Percentiles rank a stretch among this genome's conserved stretches.
These are phyloP conservation scores for Phialophora macrospora DNA, from an alignment of 2,329 filamentous ascomycete genomes.

Conservation along the genomic window DNA sequence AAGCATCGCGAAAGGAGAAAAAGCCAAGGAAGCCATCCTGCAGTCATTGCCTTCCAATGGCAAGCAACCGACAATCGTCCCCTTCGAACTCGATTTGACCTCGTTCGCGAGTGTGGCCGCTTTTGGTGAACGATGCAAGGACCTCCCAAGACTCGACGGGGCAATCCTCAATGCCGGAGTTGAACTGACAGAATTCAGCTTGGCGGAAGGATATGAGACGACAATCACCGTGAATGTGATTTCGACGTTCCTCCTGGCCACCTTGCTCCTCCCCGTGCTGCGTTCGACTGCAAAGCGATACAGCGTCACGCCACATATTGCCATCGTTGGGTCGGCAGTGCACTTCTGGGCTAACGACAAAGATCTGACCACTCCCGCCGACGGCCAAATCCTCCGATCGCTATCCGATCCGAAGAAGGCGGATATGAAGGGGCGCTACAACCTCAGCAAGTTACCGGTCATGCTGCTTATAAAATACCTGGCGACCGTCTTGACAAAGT, in stretches of 20 bases:
- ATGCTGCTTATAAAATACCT: slow-evolving; percentile 33
- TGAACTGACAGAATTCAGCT: slow-evolving; percentile 42
- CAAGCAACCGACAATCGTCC: slow-evolving; percentile 34
- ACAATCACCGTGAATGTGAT: slow-evolving; percentile 42
- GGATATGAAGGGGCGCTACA: slow-evolving; percentile 52
- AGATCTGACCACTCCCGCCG: slow-evolving; percentile 22
- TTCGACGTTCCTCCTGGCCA: slow-evolving; percentile 38
- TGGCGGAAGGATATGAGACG: slow-evolving; percentile 40
- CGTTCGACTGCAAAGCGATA: slow-evolving; percentile 46
- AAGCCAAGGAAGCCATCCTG: slow-evolving; percentile 44
- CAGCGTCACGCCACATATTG: slow-evolving; percentile 42
- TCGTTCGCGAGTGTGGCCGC: slow-evolving; percentile 45
- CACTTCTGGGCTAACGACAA: slow-evolving; percentile 46
- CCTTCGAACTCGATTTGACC: slow-evolving; percentile 46
- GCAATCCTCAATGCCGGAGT: slow-evolving; percentile 53
- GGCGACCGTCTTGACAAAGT: slow-evolving; percentile 23
- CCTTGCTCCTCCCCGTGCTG: slow-evolving; percentile 45
- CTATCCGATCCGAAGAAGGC: slow-evolving; percentile 43
- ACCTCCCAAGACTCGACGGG: slow-evolving; percentile 45
- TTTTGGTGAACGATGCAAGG: slow-evolving; percentile 44
- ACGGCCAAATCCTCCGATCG: slow-evolving; percentile 30
- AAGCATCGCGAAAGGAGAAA: slow-evolving; percentile 45
- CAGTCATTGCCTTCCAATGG: slow-evolving; percentile 17
- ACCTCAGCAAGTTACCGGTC: slow-evolving; percentile 50
- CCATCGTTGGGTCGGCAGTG: slow-evolving; percentile 42